Base-by-base conservation (phyloP, 2,329 filamentous ascomycete genomes). In the Ophiosphaerella korrae region DNA sequence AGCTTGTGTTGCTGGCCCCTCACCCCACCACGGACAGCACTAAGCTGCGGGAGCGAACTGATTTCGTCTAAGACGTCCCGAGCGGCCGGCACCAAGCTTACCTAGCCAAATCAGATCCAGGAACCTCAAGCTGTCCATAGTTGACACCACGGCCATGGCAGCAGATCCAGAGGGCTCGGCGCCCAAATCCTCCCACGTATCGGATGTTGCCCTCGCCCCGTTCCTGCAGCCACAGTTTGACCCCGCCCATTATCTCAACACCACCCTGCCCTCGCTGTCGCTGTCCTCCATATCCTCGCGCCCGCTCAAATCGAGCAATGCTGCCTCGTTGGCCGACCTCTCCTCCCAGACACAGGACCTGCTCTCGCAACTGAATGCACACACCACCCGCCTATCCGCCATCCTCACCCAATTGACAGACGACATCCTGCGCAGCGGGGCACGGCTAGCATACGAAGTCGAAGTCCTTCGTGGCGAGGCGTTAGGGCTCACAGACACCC, bases 401-500 rank as follows among this genome's bases (percentile, higher is more conserved):
- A 89, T 87, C 39, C 81, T 99, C 50, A 96, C 92, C 29, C 88
- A 93, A 66, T 80, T 97, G 52, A 97, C 94, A 9, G 93, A 99
- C 73, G 94, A 97, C 62, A 97, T 99, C 57, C 76, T 99, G 55
- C 85, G 94, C 50, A 92, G 90, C 66, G 90, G 92, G 23, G 91
- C 90, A 58, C 84, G 93, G 3, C 78, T 99, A 50, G 91, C 92
- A 16, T 99, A 99, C 68, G 90, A 97, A 74, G 93, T 97, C 16
- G 93, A 97, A 74, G 83, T 97, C 14, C 75, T 97, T 42, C 85
- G 92, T n/a, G 92, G 92, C 56, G 92, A 97, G 74, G 89, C 91
- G 2, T 76, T 92, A 40, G 83, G 88, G n/a, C 78, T 97, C 32
- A 86, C 87, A 1, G 92, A 97, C 68, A 82, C 88, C 2, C 77